These are phyloP conservation scores for Magnusiomyces ingens DNA, from an alignment of 1,139 yeast genomes.

Conservation along the genomic window DNA sequence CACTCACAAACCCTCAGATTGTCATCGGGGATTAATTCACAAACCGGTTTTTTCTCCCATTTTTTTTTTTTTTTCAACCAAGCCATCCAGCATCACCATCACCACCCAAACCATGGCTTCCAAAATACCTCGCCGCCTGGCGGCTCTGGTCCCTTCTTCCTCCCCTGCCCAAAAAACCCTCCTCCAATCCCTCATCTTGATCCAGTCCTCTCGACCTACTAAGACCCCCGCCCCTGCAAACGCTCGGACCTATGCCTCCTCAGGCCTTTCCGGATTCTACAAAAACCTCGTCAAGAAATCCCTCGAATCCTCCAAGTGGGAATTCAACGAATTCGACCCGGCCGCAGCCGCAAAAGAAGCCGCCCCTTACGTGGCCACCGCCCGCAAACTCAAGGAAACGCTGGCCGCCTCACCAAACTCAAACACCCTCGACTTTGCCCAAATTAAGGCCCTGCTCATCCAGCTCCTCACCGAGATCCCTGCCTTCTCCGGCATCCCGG, in stretches of 20 bases:
- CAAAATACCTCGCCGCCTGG: too few species aligned
- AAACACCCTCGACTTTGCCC: constrained; percentile 11
- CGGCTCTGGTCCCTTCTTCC: too few species aligned
- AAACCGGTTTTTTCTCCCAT: too few species aligned
- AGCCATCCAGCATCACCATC: too few species aligned
- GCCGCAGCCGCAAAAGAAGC: background rate
- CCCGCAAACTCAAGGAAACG: constrained; percentile 13
- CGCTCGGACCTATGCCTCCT: background rate
- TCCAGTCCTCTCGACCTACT: background rate
- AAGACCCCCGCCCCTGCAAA: too few species aligned
- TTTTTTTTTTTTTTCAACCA: too few species aligned
- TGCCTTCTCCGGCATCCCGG: background rate
- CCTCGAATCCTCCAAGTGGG: constrained; percentile 10
- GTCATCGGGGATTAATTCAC: too few species aligned
- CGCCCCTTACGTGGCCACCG: background rate
- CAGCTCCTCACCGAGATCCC: constrained; percentile 6
- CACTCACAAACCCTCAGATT: too few species aligned
- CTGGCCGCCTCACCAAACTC: constrained; percentile 14
- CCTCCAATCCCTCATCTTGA: background rate
- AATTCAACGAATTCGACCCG: constrained; percentile 6
- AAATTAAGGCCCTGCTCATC: constrained; percentile 5
- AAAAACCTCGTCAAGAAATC: constrained; percentile 13
- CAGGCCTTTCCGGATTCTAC: constrained; percentile 10
- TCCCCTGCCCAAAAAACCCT: background rate
- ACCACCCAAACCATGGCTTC: too few species aligned